phyloP scores from a whole-genome alignment of 2,329 filamentous ascomycete genomes.

The Metarhizium sp. region DNA sequence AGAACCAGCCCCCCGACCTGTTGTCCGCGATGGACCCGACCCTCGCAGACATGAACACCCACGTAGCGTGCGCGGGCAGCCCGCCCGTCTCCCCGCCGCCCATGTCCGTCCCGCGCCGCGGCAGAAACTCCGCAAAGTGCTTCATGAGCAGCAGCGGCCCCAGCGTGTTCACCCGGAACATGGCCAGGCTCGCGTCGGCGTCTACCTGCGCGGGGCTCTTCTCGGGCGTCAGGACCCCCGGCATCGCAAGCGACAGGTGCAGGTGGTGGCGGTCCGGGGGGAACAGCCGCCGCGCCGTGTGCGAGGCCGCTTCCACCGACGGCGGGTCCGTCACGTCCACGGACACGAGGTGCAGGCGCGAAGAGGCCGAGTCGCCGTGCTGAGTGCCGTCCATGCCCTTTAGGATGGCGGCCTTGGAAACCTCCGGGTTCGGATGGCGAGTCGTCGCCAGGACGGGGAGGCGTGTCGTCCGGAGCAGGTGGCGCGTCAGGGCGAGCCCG shows the following conservation, averaged over 20 bases:
- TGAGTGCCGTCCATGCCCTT: conserved; percentile 14
- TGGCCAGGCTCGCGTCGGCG: conserved; percentile 50
- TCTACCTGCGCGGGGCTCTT: conserved; percentile 59
- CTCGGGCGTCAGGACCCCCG: conserved; percentile 65
- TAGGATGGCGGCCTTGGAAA: conserved; percentile 25
- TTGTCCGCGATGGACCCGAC: conserved; percentile 71
- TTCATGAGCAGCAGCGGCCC: conserved; percentile 71
- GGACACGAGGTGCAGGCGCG: conserved; percentile 29
- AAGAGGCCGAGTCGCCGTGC: conserved; percentile 12
- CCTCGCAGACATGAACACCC: conserved; percentile 68
- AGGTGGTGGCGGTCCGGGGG: conserved; percentile 45
- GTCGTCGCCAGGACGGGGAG: conserved; percentile 38
- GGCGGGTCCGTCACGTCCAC: conserved; percentile 49
- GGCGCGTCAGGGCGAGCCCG: conserved; percentile 37
- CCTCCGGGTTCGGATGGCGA: conserved; percentile 23
- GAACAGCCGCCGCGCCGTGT: conserved; percentile 41
- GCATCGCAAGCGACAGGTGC: conserved; percentile 59
- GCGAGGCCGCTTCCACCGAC: conserved; percentile 48
- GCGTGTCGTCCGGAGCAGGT: conserved; percentile 36
- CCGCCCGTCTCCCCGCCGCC: conserved; percentile 8
- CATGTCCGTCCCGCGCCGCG: conserved; percentile 38
- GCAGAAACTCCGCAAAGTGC: conserved; percentile 61
- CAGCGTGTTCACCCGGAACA: conserved; percentile 64
- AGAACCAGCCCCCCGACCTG: conserved; percentile 68
- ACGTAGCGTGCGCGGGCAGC: conserved; percentile 48